A percentile compares a stretch with the other conserved stretches of the same genome.
Evolutionary conservation across 305 asterid genomes (phyloP).

Genomic region (Solanum hybrid): DNA sequence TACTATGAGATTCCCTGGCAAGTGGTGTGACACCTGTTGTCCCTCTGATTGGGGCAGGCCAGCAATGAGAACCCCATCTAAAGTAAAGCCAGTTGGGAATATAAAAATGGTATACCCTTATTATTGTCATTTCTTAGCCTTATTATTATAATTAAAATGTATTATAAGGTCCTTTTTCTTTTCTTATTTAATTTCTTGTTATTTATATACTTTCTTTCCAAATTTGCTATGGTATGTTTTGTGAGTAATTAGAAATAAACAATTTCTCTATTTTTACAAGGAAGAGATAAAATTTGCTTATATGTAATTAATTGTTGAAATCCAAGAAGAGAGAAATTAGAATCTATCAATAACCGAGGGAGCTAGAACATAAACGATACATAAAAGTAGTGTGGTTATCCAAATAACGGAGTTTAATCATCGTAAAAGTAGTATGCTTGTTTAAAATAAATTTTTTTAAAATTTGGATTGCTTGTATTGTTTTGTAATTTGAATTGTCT

Average conservation of each 20-base stretch:
- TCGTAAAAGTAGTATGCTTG: background rate
- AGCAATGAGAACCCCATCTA: background rate
- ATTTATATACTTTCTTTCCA: background rate
- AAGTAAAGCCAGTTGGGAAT: background rate
- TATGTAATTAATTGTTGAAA: background rate
- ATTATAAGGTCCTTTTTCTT: background rate
- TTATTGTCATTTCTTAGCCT: background rate
- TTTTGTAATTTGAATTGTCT: background rate
- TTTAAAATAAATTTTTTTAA: background rate
- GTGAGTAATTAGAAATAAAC: background rate
- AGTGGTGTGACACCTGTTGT: background rate
- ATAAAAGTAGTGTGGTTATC: background rate
- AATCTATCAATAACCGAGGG: background rate
- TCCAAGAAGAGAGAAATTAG: background rate
- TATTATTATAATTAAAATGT: background rate
- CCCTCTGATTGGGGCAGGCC: conserved; percentile 4
- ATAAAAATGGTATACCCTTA: background rate
- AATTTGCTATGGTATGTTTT: background rate
- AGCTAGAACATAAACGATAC: background rate
- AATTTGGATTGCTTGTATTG: background rate
- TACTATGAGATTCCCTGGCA: background rate
- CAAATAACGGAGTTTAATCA: background rate
- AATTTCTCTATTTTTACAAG: background rate
- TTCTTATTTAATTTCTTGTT: background rate
- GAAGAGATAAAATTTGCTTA: too few species aligned